These are phyloP conservation scores for Pestalotiopsis sp. DNA, from an alignment of 2,329 filamentous ascomycete species.

Conservation along the genomic window DNA sequence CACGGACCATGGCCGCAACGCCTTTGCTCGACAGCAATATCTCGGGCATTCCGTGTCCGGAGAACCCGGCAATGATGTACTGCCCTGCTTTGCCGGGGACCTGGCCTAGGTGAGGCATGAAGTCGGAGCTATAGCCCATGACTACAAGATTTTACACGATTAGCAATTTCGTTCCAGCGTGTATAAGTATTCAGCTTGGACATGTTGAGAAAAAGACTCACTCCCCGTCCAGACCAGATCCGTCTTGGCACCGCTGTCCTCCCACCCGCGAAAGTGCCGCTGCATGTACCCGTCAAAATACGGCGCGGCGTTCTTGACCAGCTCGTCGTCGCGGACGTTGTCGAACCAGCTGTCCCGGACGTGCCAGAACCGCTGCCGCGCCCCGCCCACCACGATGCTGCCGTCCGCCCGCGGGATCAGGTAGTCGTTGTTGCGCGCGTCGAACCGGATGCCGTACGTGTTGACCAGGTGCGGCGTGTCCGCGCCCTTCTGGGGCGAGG, in stretches of 20 bases:
- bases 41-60: constrained; percentile 54
- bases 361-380: constrained; percentile 30
- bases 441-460: constrained; percentile 12
- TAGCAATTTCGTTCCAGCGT: neutral
- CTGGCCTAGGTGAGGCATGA: constrained; percentile 44
- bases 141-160: constrained; percentile 26
- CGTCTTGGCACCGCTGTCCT: no score
- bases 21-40: constrained; percentile 44
- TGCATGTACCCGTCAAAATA: constrained; percentile 43
- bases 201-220: neutral
- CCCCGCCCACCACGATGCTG: constrained; percentile 41
- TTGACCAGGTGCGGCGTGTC: neutral
- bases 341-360: constrained; percentile 44
- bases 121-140: constrained; percentile 46
- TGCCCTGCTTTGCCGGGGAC: constrained; percentile 43
- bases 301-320: constrained; percentile 40
- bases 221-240: neutral
- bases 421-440: constrained; percentile 8
- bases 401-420: constrained; percentile 40
- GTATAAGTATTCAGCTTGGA: neutral
- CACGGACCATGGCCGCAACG: constrained; percentile 41
- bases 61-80: constrained; percentile 52
- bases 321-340: constrained; percentile 42
- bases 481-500: neutral
- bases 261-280: no score